phyloP scores from a whole-genome alignment of 768 basidiomycete species.

The Suillus alpinus region DNA sequence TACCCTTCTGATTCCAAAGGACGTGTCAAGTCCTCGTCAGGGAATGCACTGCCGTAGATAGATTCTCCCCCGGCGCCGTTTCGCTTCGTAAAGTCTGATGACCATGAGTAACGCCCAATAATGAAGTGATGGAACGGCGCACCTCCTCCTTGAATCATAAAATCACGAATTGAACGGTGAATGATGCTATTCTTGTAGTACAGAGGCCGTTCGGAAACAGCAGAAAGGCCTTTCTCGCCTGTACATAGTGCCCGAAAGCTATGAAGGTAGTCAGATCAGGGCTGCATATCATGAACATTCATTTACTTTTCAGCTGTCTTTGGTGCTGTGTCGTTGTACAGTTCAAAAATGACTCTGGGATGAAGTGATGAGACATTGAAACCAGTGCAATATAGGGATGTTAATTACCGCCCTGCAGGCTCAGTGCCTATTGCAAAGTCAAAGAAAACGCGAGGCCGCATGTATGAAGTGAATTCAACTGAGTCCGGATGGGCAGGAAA shows the following conservation, averaged over 20 bases:
- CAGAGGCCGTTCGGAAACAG: slow-evolving; percentile 60
- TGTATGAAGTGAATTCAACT: background rate
- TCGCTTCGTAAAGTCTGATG: slow-evolving; percentile 71
- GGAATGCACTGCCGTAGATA: slow-evolving; percentile 73
- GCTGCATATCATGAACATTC: background rate
- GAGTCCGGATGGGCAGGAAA: background rate
- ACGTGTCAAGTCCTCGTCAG: slow-evolving; percentile 70
- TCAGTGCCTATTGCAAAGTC: slow-evolving; percentile 55
- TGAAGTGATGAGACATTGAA: slow-evolving; percentile 6
- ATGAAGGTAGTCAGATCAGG: slow-evolving; percentile 11
- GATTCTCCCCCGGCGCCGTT: slow-evolving; percentile 82
- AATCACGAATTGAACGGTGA: slow-evolving; percentile 75
- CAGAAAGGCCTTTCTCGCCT: slow-evolving; percentile 76
- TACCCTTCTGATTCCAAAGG: slow-evolving; percentile 65
- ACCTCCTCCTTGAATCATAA: slow-evolving; percentile 85
- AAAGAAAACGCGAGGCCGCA: slow-evolving; percentile 62
- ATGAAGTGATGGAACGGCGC: slow-evolving; percentile 14
- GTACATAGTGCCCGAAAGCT: slow-evolving; percentile 88
- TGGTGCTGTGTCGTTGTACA: slow-evolving; percentile 70
- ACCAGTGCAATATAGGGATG: background rate
- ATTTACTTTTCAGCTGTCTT: slow-evolving; percentile 79
- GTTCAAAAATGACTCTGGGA: slow-evolving; percentile 67
- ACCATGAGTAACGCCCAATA: slow-evolving; percentile 1
- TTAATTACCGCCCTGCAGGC: slow-evolving; percentile 52
- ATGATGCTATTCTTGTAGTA: slow-evolving; percentile 81